A percentile compares a stretch with the other conserved stretches of the same genome.
These are phyloP conservation scores for Purpureocillium lavendulum DNA, from an alignment of 2,329 filamentous ascomycete species.

Conservation along the genomic window DNA sequence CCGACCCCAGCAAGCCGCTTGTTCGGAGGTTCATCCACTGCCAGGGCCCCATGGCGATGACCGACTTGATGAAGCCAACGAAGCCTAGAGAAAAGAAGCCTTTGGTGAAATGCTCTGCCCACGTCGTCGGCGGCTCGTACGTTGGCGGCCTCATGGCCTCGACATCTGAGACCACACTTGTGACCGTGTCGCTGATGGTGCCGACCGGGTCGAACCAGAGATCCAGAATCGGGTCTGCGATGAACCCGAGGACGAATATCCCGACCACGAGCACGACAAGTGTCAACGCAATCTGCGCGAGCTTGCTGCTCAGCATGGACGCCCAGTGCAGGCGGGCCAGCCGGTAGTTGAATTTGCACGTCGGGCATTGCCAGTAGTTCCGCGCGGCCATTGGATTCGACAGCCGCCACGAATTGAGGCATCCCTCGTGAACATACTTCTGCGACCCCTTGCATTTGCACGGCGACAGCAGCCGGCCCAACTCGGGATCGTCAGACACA, in stretches of 20 bases:
- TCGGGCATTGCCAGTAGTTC: conserved; percentile 82
- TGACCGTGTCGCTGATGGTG: conserved; percentile 45
- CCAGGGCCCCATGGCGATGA: conserved; percentile 66
- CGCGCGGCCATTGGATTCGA: conserved; percentile 56
- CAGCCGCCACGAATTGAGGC: conserved; percentile 74
- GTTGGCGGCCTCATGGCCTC: conserved; percentile 24
- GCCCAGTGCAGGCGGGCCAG: conserved; percentile 72
- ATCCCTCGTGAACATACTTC: conserved; percentile 90
- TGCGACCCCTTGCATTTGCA: conserved; percentile 92
- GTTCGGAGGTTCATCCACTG: conserved; percentile 68
- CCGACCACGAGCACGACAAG: conserved; percentile 59
- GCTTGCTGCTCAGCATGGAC: conserved; percentile 56
- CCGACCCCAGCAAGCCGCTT: conserved; percentile 45
- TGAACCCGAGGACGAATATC: conserved; percentile 78
- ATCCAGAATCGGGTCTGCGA: conserved; percentile 88
- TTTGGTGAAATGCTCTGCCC: conserved; percentile 80
- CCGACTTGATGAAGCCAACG: conserved; percentile 73
- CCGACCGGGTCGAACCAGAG: conserved; percentile 74
- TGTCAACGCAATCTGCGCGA: conserved; percentile 64
- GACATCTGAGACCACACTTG: conserved; percentile 32
- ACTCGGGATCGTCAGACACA: conserved; percentile 62
- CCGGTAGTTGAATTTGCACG: conserved; percentile 76
- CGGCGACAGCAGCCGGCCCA: conserved; percentile 75
- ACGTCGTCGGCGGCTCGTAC: conserved; percentile 49
- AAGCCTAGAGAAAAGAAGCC: conserved; percentile 85